Evolutionary conservation across 805 yeast genomes (phyloP).

Genomic region (Deakozyma indianensis): DNA sequence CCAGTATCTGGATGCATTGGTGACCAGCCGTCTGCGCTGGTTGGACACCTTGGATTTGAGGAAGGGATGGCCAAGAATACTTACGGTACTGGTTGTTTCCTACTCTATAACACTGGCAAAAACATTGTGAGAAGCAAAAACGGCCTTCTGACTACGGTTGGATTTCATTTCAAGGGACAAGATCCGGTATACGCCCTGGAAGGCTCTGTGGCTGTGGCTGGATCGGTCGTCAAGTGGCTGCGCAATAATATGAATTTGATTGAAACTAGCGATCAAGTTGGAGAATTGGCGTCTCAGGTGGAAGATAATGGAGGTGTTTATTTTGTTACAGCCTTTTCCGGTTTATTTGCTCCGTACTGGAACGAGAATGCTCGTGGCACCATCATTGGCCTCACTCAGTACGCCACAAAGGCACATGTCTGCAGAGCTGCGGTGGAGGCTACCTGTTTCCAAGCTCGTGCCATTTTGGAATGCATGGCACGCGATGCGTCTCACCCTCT

Average conservation of each 20-base stretch:
- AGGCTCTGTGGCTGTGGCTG: constrained; percentile 95
- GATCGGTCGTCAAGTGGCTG: constrained; percentile 87
- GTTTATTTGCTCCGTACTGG: constrained; percentile 95
- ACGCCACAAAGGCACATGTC: constrained; percentile 80
- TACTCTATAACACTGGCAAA: constrained; percentile 75
- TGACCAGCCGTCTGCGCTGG: constrained; percentile 87
- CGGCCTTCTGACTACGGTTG: constrained; percentile 82
- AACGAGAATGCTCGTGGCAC: constrained; percentile 85
- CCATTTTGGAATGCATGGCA: constrained; percentile 81
- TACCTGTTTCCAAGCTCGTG: constrained; percentile 85
- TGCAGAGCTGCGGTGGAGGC: constrained; percentile 94
- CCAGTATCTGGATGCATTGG: constrained; percentile 88
- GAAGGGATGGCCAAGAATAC: constrained; percentile 88
- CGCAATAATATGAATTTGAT: constrained; percentile 79
- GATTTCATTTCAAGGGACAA: constrained; percentile 69
- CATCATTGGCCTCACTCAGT: constrained; percentile 84
- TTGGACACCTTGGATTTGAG: constrained; percentile 78
- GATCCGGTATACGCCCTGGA: constrained; percentile 80
- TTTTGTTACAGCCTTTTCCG: constrained; percentile 89
- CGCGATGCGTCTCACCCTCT: constrained; percentile 35
- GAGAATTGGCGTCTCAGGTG: constrained; percentile 77
- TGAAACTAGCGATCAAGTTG: constrained; percentile 71
- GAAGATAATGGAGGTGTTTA: constrained; percentile 79
- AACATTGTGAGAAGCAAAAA: constrained; percentile 54
- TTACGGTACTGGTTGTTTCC: constrained; percentile 91